Evolutionary conservation across 805 yeast genomes (phyloP).

Genomic region (Nakazawaea ishiwadae): DNA sequence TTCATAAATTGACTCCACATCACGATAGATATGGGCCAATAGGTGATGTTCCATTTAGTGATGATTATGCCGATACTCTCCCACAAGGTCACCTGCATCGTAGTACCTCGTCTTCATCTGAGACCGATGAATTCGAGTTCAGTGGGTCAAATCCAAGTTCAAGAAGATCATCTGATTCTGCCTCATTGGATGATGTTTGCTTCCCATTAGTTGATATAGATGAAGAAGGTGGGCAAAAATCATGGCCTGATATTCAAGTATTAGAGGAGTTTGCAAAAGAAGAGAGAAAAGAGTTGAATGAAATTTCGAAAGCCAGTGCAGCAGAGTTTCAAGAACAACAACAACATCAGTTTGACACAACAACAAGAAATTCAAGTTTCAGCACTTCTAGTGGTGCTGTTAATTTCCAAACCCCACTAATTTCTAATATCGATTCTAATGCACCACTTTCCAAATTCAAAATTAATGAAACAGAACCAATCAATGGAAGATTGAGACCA

Average conservation of each 20-base stretch:
- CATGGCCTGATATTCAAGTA: constrained; percentile 83
- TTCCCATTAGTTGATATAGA: constrained; percentile 64
- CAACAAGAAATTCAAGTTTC: constrained; percentile 8
- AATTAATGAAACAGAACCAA: constrained; percentile 52
- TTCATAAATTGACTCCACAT: constrained; percentile 6
- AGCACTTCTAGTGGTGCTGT: constrained; percentile 22
- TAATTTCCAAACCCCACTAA: constrained; percentile 34
- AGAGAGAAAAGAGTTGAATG: constrained; percentile 42
- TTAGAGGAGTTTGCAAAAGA: constrained; percentile 73
- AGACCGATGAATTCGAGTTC: constrained; percentile 28
- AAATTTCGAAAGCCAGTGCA: constrained; percentile 21
- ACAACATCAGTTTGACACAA: constrained; percentile 16
- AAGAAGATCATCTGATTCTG: constrained; percentile 55
- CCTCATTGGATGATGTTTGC: constrained; percentile 90
- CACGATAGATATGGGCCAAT: constrained; percentile 2
- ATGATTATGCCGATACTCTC: constrained; percentile 7
- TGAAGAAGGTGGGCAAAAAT: constrained; percentile 27
- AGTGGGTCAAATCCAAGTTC: constrained; percentile 62
- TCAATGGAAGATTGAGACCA: constrained; percentile 69
- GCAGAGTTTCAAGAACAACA: constrained; percentile 21
- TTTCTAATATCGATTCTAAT: constrained; percentile 23
- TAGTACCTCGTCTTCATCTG: constrained; percentile 6
- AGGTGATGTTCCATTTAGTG: constrained; percentile 6
- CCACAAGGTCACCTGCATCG: constrained; percentile 5
- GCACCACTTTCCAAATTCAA: constrained; percentile 19